phyloP scores from a whole-genome alignment of 2,329 filamentous ascomycete genomes.

The Exophiala sideris region DNA sequence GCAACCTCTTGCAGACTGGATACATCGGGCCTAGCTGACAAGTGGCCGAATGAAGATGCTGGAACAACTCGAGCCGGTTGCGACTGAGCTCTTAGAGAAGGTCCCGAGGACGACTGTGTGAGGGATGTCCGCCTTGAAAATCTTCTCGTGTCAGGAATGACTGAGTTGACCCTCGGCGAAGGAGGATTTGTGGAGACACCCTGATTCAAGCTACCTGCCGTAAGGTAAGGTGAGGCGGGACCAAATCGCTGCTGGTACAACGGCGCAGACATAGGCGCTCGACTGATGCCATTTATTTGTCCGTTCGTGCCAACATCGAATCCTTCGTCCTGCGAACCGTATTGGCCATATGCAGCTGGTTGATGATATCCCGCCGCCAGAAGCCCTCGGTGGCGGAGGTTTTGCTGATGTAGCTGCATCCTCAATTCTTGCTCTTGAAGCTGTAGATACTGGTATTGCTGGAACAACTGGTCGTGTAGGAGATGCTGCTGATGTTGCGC shows the following conservation, averaged over 20 bases:
- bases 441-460: slow-evolving; percentile 50
- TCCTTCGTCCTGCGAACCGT: slow-evolving; percentile 30
- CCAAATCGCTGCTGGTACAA: slow-evolving; percentile 28
- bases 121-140: slow-evolving; percentile 45
- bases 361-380: slow-evolving; percentile 17
- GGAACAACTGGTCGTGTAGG: slow-evolving; percentile 48
- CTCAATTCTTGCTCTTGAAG: slow-evolving; percentile 50
- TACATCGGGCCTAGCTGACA: slow-evolving; percentile 34
- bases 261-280: slow-evolving; percentile 30
- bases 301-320: slow-evolving; percentile 17
- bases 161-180: slow-evolving; percentile 41
- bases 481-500: slow-evolving; percentile 48
- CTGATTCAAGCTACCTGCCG: slow-evolving; percentile 29
- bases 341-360: slow-evolving; percentile 37
- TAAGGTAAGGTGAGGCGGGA: slow-evolving; percentile 23
- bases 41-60: slow-evolving; percentile 34
- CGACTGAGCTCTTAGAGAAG: slow-evolving; percentile 47
- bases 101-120: slow-evolving; percentile 41
- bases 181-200: slow-evolving; percentile 45
- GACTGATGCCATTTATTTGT: slow-evolving; percentile 18
- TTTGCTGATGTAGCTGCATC: slow-evolving; percentile 46
- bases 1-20: slow-evolving; percentile 32
- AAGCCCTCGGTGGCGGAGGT: slow-evolving; percentile 31
- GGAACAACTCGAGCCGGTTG: slow-evolving; percentile 46
- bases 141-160: slow-evolving; percentile 43